A percentile compares a stretch with the other conserved stretches of the same genome.
Evolutionary conservation across 163 green algal species (phyloP).

Genomic region (Coccomyxa subellipsoidea): DNA sequence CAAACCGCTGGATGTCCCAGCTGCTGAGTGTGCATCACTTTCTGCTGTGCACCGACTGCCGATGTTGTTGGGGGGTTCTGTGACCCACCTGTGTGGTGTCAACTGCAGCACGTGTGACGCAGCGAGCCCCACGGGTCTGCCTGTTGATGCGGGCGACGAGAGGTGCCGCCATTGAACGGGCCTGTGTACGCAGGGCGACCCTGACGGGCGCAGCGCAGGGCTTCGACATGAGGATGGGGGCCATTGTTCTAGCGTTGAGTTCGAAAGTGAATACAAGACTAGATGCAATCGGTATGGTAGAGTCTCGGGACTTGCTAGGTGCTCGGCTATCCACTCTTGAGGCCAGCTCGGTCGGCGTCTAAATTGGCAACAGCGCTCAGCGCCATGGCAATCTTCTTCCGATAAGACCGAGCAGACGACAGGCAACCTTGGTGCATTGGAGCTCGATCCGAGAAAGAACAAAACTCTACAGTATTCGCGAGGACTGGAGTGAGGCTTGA

Average conservation of each 20-base stretch:
- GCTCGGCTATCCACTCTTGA: background rate
- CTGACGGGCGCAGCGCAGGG: background rate
- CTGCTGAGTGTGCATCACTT: background rate
- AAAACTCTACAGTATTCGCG: too few relatives aligned
- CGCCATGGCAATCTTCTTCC: background rate
- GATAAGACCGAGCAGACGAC: background rate
- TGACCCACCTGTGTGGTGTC: background rate
- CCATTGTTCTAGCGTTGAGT: background rate
- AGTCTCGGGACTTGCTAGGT: too few relatives aligned
- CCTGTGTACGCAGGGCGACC: conserved; percentile 1
- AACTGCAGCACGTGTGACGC: background rate
- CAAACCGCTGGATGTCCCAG: background rate
- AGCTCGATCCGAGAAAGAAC: background rate
- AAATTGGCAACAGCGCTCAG: background rate
- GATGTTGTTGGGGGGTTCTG: background rate
- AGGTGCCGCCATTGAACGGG: background rate
- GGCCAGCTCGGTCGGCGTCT: background rate
- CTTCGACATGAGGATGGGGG: background rate
- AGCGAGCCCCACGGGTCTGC: background rate
- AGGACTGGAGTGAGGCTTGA: too few relatives aligned
- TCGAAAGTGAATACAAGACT: too few relatives aligned
- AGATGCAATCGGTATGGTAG: too few relatives aligned
- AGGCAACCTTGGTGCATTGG: too few relatives aligned
- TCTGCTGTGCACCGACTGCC: background rate
- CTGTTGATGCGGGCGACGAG: background rate